Conservation (phyloP, 2,329 filamentous ascomycete genomes). For the Whalleya microplaca region DNA sequence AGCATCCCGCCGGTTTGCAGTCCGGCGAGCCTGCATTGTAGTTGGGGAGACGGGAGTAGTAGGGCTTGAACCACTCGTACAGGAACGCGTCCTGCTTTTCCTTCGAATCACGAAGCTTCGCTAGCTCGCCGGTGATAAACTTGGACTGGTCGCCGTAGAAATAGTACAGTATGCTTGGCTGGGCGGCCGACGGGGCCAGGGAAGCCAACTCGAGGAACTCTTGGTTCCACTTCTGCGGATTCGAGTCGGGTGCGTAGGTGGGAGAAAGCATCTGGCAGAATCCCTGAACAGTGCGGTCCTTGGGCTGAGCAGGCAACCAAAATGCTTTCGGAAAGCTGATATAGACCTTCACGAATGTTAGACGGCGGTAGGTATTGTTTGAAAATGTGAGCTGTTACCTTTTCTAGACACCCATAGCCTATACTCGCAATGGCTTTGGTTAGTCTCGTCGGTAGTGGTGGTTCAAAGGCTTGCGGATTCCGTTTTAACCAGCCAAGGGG, state of each 20-base stretch:
- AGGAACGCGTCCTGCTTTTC: constrained; percentile 59
- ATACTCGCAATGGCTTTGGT: constrained; percentile 64
- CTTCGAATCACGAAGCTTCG: constrained; percentile 45
- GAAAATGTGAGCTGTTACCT: constrained; percentile 46
- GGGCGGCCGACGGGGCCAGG: constrained; percentile 59
- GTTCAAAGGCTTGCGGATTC: constrained; percentile 61
- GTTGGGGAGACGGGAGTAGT: constrained; percentile 74
- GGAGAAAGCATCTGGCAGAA: constrained; percentile 80
- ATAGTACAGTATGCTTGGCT: constrained; percentile 88
- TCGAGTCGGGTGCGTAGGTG: constrained; percentile 64
- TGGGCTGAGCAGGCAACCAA: constrained; percentile 59
- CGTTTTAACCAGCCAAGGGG: constrained; percentile 72
- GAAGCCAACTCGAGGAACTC: constrained; percentile 78
- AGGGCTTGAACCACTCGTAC: constrained; percentile 72
- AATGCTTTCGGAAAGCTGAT: constrained; percentile 76
- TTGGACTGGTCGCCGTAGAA: constrained; percentile 66
- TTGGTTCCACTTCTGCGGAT: constrained; percentile 71
- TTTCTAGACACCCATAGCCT: constrained; percentile 73
- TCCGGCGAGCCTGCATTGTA: constrained; percentile 57
- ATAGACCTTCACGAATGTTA: constrained; percentile 46
- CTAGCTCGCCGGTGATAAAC: constrained; percentile 53
- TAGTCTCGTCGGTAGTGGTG: constrained; percentile 60
- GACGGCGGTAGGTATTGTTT: constrained; percentile 16
- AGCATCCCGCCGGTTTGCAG: constrained; percentile 65
- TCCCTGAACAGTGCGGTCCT: constrained; percentile 55